Evolutionary conservation across 2,329 filamentous ascomycete species (phyloP).

Genomic region (Ilyonectria sp.): DNA sequence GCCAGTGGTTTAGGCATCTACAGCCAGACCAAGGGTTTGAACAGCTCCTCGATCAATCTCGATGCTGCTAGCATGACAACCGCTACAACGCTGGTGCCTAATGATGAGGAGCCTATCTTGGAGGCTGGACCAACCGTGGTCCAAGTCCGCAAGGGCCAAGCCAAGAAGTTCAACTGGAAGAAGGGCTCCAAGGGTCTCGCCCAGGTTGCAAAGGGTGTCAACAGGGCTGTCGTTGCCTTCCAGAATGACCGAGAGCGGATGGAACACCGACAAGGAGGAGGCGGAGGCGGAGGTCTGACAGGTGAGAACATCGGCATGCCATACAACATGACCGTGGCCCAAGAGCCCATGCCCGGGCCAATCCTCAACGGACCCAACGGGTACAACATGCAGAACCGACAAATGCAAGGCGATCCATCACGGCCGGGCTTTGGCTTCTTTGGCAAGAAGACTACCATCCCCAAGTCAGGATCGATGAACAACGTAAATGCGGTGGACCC

Average conservation of each 20-base stretch:
- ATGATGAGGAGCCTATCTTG: slow-evolving; percentile 77
- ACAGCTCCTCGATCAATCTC: slow-evolving; percentile 66
- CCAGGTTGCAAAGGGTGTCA: slow-evolving; percentile 94
- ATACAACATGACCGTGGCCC: slow-evolving; percentile 77
- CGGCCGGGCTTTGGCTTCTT: slow-evolving; percentile 82
- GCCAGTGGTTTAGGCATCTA: slow-evolving; percentile 73
- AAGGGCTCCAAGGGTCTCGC: slow-evolving; percentile 94
- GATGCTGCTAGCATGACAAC: slow-evolving; percentile 70
- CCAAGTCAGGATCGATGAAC: slow-evolving; percentile 65
- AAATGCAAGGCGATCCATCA: slow-evolving; percentile 49
- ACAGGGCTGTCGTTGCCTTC: slow-evolving; percentile 87
- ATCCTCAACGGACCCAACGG: slow-evolving; percentile 50
- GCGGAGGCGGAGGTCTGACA: slow-evolving; percentile 58
- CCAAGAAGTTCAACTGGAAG: slow-evolving; percentile 99
- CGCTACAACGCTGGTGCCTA: slow-evolving; percentile 71
- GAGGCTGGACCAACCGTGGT: slow-evolving; percentile 90
- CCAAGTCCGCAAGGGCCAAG: slow-evolving; percentile 93
- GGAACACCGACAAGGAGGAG: slow-evolving; percentile 62
- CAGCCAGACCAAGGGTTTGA: slow-evolving; percentile 65
- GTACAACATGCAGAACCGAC: slow-evolving; percentile 35
- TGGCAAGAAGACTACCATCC: slow-evolving; percentile 67
- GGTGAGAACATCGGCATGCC: slow-evolving; percentile 78
- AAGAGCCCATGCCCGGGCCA: slow-evolving; percentile 44
- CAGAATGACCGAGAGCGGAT: slow-evolving; percentile 71
- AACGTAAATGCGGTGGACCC: slow-evolving; percentile 59